These are phyloP conservation scores for Melastoma malabathricum DNA, from an alignment of 345 rosid species.

Conservation along the genomic window DNA sequence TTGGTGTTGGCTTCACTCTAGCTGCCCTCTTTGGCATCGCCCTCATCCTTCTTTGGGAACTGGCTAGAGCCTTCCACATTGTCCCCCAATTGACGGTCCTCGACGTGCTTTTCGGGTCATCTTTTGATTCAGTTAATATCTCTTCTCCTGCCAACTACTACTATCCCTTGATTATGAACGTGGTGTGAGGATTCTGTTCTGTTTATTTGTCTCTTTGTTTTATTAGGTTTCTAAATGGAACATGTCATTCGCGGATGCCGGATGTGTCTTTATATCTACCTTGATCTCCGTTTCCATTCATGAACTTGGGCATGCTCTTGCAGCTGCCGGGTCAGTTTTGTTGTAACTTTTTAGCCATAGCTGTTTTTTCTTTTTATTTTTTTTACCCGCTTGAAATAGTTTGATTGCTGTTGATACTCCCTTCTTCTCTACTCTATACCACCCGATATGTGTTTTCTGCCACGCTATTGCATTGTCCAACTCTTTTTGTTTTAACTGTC, in stretches of 20 bases:
- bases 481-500: too few relatives aligned
- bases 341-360: constrained; percentile 1
- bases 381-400: too few relatives aligned
- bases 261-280: constrained; percentile 39
- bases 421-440: too few relatives aligned
- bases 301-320: constrained; percentile 82
- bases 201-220: too few relatives aligned
- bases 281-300: constrained; percentile 60
- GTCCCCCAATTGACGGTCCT: background rate
- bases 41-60: constrained; percentile 9
- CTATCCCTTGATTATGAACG: too few relatives aligned
- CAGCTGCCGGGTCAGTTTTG: constrained; percentile 68
- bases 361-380: too few relatives aligned
- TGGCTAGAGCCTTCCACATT: background rate
- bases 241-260: constrained; percentile 39
- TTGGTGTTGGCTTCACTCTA: constrained; percentile 64
- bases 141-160: too few relatives aligned
- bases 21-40: constrained; percentile 42
- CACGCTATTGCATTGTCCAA: too few relatives aligned
- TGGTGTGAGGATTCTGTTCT: too few relatives aligned
- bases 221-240: constrained; percentile 21
- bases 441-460: too few relatives aligned
- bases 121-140: too few relatives aligned
- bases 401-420: too few relatives aligned
- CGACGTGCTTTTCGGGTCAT: background rate